phyloP scores from a whole-genome alignment of 106 monocot species.

The Apostasia ramifera region DNA sequence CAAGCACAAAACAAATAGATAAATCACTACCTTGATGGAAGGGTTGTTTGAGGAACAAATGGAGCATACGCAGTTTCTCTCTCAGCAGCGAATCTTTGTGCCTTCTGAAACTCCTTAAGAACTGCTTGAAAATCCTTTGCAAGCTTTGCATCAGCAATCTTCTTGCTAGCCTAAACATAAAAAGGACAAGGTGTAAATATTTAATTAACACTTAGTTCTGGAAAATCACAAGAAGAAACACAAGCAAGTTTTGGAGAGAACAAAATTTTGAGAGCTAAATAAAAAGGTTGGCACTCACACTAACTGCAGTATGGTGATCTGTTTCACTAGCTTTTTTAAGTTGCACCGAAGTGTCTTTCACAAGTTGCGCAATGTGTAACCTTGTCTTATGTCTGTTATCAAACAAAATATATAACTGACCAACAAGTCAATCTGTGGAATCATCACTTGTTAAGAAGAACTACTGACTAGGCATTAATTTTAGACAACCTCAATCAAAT shows the following conservation, averaged over 20 bases:
- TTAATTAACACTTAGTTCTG: too few relatives aligned
- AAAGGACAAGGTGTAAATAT: too few relatives aligned
- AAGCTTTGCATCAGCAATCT: constrained; percentile 72
- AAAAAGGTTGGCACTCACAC: constrained; percentile 31
- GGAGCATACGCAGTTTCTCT: constrained; percentile 65
- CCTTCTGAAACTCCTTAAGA: constrained; percentile 72
- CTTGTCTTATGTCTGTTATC: constrained; percentile 57
- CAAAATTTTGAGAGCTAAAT: not conserved
- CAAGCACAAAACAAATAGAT: too few relatives aligned
- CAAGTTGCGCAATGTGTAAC: constrained; percentile 53
- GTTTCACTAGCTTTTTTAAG: constrained; percentile 71
- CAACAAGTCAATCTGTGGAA: too few relatives aligned
- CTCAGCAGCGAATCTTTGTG: constrained; percentile 66
- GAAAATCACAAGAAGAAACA: too few relatives aligned
- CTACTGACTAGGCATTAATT: too few relatives aligned
- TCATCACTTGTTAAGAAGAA: too few relatives aligned
- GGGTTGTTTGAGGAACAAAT: constrained; percentile 57
- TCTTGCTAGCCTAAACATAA: constrained; percentile 52
- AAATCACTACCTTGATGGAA: constrained; percentile 38
- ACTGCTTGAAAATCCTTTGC: constrained; percentile 82
- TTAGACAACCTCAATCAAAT: too few relatives aligned
- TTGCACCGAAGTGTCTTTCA: constrained; percentile 77
- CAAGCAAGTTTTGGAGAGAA: too few relatives aligned
- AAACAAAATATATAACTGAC: too few relatives aligned
- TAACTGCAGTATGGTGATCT: constrained; percentile 48